Evolutionary conservation across 1,284 basidiomycete genomes (phyloP), one percentile per base, ranked within the genome.

Genomic region (Ustilago sp.): DNA sequence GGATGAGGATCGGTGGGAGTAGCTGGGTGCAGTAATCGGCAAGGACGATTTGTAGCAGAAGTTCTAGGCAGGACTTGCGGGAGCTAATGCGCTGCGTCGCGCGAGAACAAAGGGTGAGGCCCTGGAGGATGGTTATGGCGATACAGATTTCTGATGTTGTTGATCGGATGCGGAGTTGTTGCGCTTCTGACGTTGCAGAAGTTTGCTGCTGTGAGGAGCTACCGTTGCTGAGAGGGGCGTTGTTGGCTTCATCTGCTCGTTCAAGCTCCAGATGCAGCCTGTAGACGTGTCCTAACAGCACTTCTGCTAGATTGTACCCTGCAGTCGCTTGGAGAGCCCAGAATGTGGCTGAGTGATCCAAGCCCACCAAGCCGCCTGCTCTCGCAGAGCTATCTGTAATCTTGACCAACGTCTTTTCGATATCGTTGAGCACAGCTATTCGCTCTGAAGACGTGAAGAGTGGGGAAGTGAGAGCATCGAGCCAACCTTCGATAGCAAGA

Each of bases 101-200:
- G 13, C 39, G 51, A 54, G 64, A 67, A 62, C 67, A 77, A 5
- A 77, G 71, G 8, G 75, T 60, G 19, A 77, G 68, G 8, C 75
- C 75, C 36, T 77, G 75, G 7, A 77, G 68, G 55, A 77, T 67
- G 62, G 70, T 71, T 48, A 77, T 66, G 47, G 61, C 43, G 39
- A 73, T 71, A 43, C 75, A 74, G 45, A 68, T 56, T 32, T 77
- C 71, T 4, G 60, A 60, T 17, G 68, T 67, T 3, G 50, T 53
- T 7, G 50, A 53, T 15, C 58, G 66, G 8, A 77, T 32, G 8
- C 74, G 62, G 31, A 69, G 59, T 3, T 52, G 56, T 50, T 65
- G 66, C 2, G 52, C 41, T 7, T 74, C 66, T 0, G 72, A 56
- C 31, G 61, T 32, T 34, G 23, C 31, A 15, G 8, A 41, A 12